Conservation (phyloP, 768 basidiomycete genomes). For the Serendipita vermifera region DNA sequence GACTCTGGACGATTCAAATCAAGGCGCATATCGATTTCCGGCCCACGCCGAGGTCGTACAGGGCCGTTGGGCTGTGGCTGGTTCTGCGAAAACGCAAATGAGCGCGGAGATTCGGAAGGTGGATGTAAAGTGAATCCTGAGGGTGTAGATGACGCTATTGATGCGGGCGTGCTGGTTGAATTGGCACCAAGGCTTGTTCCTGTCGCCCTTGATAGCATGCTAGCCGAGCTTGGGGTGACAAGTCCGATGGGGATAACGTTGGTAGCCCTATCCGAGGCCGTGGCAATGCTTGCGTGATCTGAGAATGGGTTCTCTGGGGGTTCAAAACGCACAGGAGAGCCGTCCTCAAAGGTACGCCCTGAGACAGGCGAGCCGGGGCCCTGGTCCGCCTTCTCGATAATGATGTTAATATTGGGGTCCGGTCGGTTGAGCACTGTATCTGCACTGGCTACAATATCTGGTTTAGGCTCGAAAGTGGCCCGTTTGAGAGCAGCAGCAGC, state of each 20-base stretch:
- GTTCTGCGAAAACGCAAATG: no score
- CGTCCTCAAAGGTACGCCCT: neutral
- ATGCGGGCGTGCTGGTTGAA: neutral
- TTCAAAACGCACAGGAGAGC: neutral
- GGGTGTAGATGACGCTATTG: neutral
- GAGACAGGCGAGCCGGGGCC: constrained; percentile 16
- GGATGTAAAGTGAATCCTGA: neutral
- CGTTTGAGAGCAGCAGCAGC: constrained; percentile 24
- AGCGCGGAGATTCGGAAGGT: neutral
- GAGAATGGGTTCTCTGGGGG: constrained; percentile 50
- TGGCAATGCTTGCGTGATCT: constrained; percentile 62
- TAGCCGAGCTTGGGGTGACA: constrained; percentile 39
- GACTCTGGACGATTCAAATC: neutral
- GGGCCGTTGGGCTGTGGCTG: neutral
- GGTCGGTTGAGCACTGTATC: constrained; percentile 68
- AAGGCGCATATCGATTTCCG: constrained; percentile 4
- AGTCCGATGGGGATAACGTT: constrained; percentile 83
- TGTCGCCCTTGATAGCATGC: neutral
- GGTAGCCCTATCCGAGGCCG: constrained; percentile 53
- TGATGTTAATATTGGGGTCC: no score
- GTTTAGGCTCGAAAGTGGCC: constrained; percentile 17
- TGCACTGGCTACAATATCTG: constrained; percentile 58
- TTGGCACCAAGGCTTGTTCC: no score
- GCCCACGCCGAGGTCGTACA: neutral
- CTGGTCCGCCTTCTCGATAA: constrained; percentile 42